A percentile compares a stretch with the other conserved stretches of the same genome.
These are phyloP conservation scores for Amanita rimosa DNA, from an alignment of 768 basidiomycete genomes.

Conservation along the genomic window DNA sequence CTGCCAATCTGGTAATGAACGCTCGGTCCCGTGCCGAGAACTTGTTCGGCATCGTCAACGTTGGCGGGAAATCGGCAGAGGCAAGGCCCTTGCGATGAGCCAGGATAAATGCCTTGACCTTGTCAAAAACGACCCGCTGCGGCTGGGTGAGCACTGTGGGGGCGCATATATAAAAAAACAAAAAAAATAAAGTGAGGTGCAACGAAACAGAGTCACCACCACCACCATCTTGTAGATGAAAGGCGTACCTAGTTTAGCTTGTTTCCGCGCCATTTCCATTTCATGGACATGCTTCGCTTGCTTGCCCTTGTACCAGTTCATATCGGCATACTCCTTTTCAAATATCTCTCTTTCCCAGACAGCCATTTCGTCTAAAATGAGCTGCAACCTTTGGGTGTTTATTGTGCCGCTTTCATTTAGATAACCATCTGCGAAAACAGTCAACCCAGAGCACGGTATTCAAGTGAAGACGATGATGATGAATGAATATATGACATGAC, in stretches of 20 bases:
- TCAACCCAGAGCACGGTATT: background rate
- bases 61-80: conserved; percentile 23
- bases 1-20: conserved; percentile 69
- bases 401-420: conserved; percentile 86
- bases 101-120: conserved; percentile 68
- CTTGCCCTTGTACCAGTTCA: conserved; percentile 93
- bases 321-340: conserved; percentile 82
- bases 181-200: too few relatives aligned
- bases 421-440: conserved; percentile 59
- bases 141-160: conserved; percentile 55
- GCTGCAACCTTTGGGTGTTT: conserved; percentile 67
- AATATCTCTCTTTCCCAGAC: conserved; percentile 85
- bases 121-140: conserved; percentile 71
- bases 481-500: conserved; percentile 11
- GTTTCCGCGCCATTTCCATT: conserved; percentile 49
- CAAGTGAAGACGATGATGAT: background rate
- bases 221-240: background rate
- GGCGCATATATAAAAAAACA: too few relatives aligned
- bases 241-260: conserved; percentile 53
- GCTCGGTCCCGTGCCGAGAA: conserved; percentile 72
- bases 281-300: conserved; percentile 63
- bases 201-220: background rate
- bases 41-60: conserved; percentile 61
- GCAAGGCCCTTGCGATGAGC: conserved; percentile 23
- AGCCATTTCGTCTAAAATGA: conserved; percentile 82